Evolutionary conservation across 768 basidiomycete species (phyloP), one percentile per base, ranked within the genome.

Genomic region (Lactifluus volemus): DNA sequence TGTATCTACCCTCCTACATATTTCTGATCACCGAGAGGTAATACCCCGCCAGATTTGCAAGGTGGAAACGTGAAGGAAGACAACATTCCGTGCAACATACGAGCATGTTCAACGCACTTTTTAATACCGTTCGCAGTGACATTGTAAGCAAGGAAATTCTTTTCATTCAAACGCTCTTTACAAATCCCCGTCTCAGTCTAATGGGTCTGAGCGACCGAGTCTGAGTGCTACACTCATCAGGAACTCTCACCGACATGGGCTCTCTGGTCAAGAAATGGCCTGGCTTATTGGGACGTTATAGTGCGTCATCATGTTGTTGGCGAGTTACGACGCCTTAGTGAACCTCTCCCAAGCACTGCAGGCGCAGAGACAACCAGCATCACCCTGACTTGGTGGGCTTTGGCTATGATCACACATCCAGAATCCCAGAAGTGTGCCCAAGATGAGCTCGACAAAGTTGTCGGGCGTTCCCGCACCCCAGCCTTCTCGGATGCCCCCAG

Each of bases 361-460:
- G 50, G 57, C 6, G 32, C 58, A 45, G 51, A 53, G n/a, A 53
- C 58, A 53, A 58, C 55, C 0, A 25, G 62, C 21, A 52, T 55
- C 5, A 53, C 63, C 9, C 15, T 65, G 11, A 1, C 32, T 14
- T 57, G 63, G 54, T 65, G 63, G 58, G 29, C 57, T 5, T 55
- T 61, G 8, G 67, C 61, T 2, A 60, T 68, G 55, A 42, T 66
- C 11, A 42, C 63, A 11, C 41, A 66, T 30, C 68, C 67, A 19
- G 53, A 56, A 29, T 8, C 57, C n/a, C 60, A 61, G 41, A 57
- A 51, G 42, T 55, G 53, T 8, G 60, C 60, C 4, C 60, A 61
- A 50, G 55, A 32, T 6, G 32, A 61, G 36, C 48, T 61, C 1
- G 60, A 61, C n/a, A 21, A 38, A 12, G 60, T 61, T 36, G 60